Percentiles rank a stretch among this genome's conserved stretches.
Evolutionary conservation across 345 rosid genomes (phyloP).

Genomic region (Salix koriyanagi): DNA sequence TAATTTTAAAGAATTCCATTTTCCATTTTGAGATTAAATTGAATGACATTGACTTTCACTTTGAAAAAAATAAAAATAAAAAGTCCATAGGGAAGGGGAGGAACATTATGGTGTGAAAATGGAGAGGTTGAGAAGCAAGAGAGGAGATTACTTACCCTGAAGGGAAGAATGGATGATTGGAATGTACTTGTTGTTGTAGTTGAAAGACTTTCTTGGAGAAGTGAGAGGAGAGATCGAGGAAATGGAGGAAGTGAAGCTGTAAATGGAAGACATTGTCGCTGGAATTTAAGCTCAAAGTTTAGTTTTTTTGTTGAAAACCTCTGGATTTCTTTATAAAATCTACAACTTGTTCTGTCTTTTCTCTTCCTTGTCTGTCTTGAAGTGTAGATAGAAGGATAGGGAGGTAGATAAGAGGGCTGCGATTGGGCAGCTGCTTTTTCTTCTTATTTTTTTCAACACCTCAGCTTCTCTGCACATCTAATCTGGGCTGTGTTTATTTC

Average conservation of each 20-base stretch:
- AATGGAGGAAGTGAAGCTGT: constrained; percentile 25
- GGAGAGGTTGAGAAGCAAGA: neutral
- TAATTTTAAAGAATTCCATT: neutral
- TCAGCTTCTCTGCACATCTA: no score
- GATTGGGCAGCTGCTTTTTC: no score
- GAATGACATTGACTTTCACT: neutral
- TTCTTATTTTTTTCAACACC: no score
- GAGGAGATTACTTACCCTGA: constrained; percentile 55
- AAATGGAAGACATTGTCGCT: constrained; percentile 37
- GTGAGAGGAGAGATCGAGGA: constrained; percentile 42
- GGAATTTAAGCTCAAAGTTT: no score
- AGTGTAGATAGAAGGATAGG: no score
- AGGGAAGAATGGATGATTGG: constrained; percentile 53
- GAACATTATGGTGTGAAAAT: neutral
- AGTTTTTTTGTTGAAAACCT: no score
- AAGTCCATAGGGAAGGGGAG: neutral
- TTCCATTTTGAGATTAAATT: constrained; percentile 5
- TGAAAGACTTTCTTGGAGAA: constrained; percentile 31
- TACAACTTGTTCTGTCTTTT: no score
- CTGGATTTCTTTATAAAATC: no score
- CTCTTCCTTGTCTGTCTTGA: no score
- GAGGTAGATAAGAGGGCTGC: no score
- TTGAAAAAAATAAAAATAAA: no score
- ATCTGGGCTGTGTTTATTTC: no score
- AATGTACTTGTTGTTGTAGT: constrained; percentile 32